Base-by-base conservation (phyloP, 2,329 filamentous ascomycete genomes). In the Botrytis aclada region DNA sequence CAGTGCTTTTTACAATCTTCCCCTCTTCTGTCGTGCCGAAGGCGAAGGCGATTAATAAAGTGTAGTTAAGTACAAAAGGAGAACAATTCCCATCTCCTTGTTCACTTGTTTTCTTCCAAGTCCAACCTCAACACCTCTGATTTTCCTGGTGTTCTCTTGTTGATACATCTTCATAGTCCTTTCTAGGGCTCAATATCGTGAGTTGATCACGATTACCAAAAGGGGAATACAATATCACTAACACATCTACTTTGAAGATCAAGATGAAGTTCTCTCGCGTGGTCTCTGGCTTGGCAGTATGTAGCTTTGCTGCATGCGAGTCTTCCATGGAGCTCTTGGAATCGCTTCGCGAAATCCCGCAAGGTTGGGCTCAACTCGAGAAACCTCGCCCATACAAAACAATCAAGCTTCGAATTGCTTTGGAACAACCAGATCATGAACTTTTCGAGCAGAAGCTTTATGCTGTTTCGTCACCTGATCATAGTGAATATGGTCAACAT, bases 401-500 rank as follows among this genome's bases (percentile, higher is more conserved):
- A 1, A 51, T 79, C 29, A 72, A 69, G 39, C 75, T 79, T 16
- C 74, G 76, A 62, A 75, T 79, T 62, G 78, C 77, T 20, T 79
- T 86, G 60, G 79, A 82, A 62, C 84, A 85, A 76, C 81, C 80
- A 54, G 84, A 85, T 74, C 79, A 86, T 56, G 81, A 85, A 39
- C 80, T 81, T 47, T 84, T 81, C 34, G 84, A 85, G 71, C 81
- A 82, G 66, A 82, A 82, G 62, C 79, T 86, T 14, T 77, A 81
- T 43, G 81, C 83, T 25, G 82, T 85, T 29, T 81, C 84, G 1
- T 80, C 85, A 72, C 84, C 84, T 9, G 82, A 82, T 29, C 86
- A 88, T 77, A 74, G 79, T 62, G 85, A 85, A 39, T 89, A 89
- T 74, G 87, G 88, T 67, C 80, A 86, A 74, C 86, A 89, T 77